A percentile compares a stretch with the other conserved stretches of the same genome.
phyloP scores from a whole-genome alignment of 129 eudicot genomes.

The Logfia minima region DNA sequence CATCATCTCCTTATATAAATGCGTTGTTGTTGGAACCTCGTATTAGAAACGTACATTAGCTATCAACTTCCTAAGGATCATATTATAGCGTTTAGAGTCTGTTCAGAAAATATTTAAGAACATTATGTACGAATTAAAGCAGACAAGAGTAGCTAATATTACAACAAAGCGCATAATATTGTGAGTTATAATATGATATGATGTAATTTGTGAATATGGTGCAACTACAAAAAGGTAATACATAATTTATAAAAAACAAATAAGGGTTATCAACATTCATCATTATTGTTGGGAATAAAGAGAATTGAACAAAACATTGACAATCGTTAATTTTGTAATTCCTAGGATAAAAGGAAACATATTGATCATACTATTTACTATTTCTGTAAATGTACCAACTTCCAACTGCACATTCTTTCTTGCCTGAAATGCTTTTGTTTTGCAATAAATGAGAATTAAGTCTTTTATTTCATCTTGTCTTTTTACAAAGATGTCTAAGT shows the following conservation, averaged over 20 bases:
- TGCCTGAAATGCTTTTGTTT: slow-evolving; percentile 14
- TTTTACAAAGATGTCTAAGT: background rate
- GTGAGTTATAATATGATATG: no score
- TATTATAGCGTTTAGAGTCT: no score
- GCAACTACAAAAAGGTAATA: no score
- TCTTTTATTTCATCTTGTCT: slow-evolving; percentile 6
- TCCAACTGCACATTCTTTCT: slow-evolving; percentile 27
- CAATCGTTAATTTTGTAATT: background rate
- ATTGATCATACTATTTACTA: slow-evolving; percentile 28
- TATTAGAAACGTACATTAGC: background rate
- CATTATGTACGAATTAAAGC: no score
- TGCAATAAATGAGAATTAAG: slow-evolving; percentile 11
- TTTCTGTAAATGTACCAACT: slow-evolving; percentile 25
- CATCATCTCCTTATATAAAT: background rate
- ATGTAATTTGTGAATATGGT: background rate
- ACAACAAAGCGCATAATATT: no score
- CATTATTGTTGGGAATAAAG: background rate
- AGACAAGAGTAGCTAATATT: no score
- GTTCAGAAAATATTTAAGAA: no score
- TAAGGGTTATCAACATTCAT: no score
- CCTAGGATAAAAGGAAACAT: background rate
- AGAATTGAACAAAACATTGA: background rate
- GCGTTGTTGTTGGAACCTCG: background rate
- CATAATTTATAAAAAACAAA: no score
- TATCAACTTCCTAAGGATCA: background rate